phyloP scores from a whole-genome alignment of 768 basidiomycete genomes.

The Pholiota microspora region DNA sequence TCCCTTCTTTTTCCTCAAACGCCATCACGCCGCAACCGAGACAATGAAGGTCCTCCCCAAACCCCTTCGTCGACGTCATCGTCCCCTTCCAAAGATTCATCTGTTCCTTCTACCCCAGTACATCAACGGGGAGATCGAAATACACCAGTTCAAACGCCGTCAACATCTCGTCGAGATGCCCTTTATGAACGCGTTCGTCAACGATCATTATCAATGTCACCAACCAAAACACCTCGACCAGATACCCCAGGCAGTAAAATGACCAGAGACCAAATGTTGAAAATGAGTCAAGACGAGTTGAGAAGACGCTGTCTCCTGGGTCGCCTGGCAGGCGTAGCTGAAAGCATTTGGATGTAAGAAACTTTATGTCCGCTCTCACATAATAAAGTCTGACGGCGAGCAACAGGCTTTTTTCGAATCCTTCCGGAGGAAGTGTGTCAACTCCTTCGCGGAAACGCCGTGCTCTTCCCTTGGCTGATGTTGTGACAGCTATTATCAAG shows the following conservation, averaged over 20 bases:
- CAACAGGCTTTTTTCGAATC: conserved; percentile 70
- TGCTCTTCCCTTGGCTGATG: conserved; percentile 64
- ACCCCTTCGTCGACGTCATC: conserved; percentile 40
- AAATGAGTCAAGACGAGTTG: conserved; percentile 76
- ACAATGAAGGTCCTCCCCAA: conserved; percentile 35
- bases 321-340: conserved; percentile 77
- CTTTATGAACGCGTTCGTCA: conserved; percentile 80
- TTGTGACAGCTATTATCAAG: conserved; percentile 68
- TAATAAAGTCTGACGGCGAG: background rate
- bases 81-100: conserved; percentile 29
- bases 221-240: conserved; percentile 52
- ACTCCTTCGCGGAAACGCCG: conserved; percentile 70
- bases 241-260: conserved; percentile 39
- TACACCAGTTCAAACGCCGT: conserved; percentile 67
- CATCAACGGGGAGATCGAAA: conserved; percentile 56
- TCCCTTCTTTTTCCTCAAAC: conserved; percentile 61
- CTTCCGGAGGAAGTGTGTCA: conserved; percentile 43
- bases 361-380: conserved; percentile 7
- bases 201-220: conserved; percentile 64
- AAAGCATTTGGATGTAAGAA: conserved; percentile 86
- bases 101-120: conserved; percentile 64
- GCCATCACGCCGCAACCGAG: conserved; percentile 38
- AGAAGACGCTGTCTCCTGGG: conserved; percentile 75
- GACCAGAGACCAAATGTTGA: conserved; percentile 65
- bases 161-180: conserved; percentile 73